phyloP scores from a whole-genome alignment of 2,329 filamentous ascomycete species.

The Ilyonectria sp. region DNA sequence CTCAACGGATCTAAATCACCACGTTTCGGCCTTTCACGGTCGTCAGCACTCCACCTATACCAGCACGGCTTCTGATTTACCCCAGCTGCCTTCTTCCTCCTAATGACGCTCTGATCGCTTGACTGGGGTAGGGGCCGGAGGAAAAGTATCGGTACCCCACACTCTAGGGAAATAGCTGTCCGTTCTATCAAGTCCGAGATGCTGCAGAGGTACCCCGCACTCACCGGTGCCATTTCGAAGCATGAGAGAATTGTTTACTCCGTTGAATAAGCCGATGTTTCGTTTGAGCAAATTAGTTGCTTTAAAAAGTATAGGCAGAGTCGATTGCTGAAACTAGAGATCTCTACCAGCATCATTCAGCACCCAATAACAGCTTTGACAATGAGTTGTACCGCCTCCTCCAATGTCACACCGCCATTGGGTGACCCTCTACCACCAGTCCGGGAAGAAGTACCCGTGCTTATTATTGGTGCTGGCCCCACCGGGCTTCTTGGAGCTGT shows the following conservation, averaged over 20 bases:
- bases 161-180: background rate
- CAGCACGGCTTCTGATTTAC: background rate
- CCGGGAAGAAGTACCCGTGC: background rate
- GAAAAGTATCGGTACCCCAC: background rate
- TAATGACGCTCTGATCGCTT: background rate
- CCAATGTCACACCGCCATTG: background rate
- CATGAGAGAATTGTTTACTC: background rate
- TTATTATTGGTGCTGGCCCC: background rate
- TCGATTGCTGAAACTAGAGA: background rate
- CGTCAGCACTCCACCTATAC: background rate
- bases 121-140: background rate
- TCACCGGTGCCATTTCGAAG: background rate
- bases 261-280: background rate
- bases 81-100: background rate
- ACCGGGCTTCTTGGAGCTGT: background rate
- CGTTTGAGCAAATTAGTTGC: background rate
- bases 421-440: background rate
- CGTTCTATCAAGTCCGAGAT: background rate
- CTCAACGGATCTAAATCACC: background rate
- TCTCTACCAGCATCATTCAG: background rate
- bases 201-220: background rate
- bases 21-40: background rate
- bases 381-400: background rate
- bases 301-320: background rate
- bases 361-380: background rate